These are phyloP conservation scores for Solanum arcanum DNA, from an alignment of 257 asterid genomes.

Conservation along the genomic window DNA sequence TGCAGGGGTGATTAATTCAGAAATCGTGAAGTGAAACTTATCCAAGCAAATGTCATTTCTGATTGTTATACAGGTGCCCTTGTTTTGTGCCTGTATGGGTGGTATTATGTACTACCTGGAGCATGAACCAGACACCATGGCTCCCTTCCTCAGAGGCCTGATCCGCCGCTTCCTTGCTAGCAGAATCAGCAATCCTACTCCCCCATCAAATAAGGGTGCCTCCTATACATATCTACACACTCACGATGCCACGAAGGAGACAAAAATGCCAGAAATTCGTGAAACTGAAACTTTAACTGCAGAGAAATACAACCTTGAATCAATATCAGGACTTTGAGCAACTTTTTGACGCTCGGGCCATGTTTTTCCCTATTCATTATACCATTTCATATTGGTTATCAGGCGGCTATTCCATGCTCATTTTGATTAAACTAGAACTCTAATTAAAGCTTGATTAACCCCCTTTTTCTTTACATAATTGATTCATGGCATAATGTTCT, in stretches of 20 bases:
- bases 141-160: conserved; percentile 84
- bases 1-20: neutral
- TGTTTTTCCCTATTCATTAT: conserved; percentile 1
- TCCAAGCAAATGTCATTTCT: neutral
- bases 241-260: conserved; percentile 69
- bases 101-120: conserved; percentile 97
- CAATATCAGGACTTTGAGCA: conserved; percentile 94
- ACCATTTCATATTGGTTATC: neutral
- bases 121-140: conserved; percentile 97
- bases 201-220: conserved; percentile 53
- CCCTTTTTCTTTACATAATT: neutral
- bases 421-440: neutral
- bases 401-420: neutral
- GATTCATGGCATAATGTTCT: neutral
- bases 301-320: conserved; percentile 81
- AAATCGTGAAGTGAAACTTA: neutral
- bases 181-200: conserved; percentile 78
- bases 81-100: conserved; percentile 95
- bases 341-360: conserved; percentile 4
- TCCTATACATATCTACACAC: conserved; percentile 71
- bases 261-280: conserved; percentile 34
- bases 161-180: conserved; percentile 97
- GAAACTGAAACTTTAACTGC: conserved; percentile 44
- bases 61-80: conserved; percentile 48
- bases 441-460: neutral